A percentile compares a stretch with the other conserved stretches of the same genome.
These are phyloP conservation scores for Agrocybe praecox DNA, from an alignment of 768 basidiomycete genomes.

Conservation along the genomic window DNA sequence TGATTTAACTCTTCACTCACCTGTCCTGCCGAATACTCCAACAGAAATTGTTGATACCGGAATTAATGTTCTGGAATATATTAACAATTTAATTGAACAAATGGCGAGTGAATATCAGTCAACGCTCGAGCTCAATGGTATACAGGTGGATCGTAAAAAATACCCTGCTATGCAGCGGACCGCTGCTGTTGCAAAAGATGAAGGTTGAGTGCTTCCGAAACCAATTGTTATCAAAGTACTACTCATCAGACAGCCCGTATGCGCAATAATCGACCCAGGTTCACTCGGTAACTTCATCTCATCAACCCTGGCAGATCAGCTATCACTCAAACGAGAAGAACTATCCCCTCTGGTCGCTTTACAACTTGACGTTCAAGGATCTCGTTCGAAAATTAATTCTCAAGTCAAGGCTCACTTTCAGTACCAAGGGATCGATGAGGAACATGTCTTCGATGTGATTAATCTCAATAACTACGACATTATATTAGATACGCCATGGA, in stretches of 20 bases:
- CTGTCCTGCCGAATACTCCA: too few species aligned
- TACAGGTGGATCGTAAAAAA: too few species aligned
- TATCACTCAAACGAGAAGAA: constrained; percentile 21
- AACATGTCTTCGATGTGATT: constrained; percentile 32
- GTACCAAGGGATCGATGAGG: constrained; percentile 34
- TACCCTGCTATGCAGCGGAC: too few species aligned
- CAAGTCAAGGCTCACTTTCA: constrained; percentile 21
- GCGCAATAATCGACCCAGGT: constrained; percentile 38
- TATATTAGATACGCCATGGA: constrained; percentile 34
- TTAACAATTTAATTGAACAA: too few species aligned
- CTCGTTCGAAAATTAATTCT: constrained; percentile 37
- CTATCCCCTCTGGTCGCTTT: constrained; percentile 33
- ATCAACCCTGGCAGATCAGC: constrained; percentile 33
- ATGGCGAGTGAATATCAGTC: too few species aligned
- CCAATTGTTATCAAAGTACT: constrained; percentile 31
- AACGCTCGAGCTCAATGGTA: too few species aligned
- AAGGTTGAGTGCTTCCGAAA: too few species aligned
- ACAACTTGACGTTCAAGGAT: constrained; percentile 43
- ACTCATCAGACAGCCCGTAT: constrained; percentile 30
- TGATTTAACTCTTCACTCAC: too few species aligned
- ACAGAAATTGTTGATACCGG: too few species aligned
- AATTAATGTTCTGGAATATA: too few species aligned
- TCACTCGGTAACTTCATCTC: constrained; percentile 45
- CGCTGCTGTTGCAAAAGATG: too few species aligned
- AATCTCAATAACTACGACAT: constrained; percentile 42